Evolutionary conservation across 768 basidiomycete species (phyloP).

Genomic region (Dioszegia crocea): DNA sequence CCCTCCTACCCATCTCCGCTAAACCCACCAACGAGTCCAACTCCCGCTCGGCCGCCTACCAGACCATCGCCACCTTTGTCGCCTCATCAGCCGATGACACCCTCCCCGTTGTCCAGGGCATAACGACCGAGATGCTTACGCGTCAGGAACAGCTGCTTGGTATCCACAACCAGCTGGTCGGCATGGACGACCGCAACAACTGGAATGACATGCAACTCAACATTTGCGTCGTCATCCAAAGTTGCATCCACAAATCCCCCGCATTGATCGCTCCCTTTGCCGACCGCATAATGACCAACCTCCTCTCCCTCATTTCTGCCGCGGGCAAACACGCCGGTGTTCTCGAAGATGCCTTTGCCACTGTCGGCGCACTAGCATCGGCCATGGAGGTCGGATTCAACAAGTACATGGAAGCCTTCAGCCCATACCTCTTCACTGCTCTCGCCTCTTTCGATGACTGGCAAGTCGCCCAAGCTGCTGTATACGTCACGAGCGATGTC

Average conservation of each 20-base stretch:
- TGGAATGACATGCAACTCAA: conserved; percentile 98
- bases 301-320: conserved; percentile 76
- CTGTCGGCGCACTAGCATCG: conserved; percentile 71
- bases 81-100: conserved; percentile 74
- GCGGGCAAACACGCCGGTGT: conserved; percentile 91
- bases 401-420: conserved; percentile 37
- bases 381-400: conserved; percentile 25
- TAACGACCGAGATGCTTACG: conserved; percentile 72
- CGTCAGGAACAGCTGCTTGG: conserved; percentile 83
- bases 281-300: conserved; percentile 89
- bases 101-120: conserved; percentile 74
- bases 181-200: conserved; percentile 92
- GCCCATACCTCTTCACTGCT: conserved; percentile 70
- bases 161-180: conserved; percentile 89
- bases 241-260: conserved; percentile 77
- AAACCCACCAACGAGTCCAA: conserved; percentile 84
- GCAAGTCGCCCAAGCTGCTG: conserved; percentile 89
- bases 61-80: conserved; percentile 84
- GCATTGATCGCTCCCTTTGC: conserved; percentile 79
- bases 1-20: conserved; percentile 80
- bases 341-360: conserved; percentile 92
- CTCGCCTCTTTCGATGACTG: conserved; percentile 91
- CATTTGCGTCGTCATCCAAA: conserved; percentile 66
- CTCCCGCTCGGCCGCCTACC: conserved; percentile 91
- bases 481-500: conserved; percentile 92